Base-by-base conservation (phyloP, 768 basidiomycete genomes). In the Wakefieldia striispora region DNA sequence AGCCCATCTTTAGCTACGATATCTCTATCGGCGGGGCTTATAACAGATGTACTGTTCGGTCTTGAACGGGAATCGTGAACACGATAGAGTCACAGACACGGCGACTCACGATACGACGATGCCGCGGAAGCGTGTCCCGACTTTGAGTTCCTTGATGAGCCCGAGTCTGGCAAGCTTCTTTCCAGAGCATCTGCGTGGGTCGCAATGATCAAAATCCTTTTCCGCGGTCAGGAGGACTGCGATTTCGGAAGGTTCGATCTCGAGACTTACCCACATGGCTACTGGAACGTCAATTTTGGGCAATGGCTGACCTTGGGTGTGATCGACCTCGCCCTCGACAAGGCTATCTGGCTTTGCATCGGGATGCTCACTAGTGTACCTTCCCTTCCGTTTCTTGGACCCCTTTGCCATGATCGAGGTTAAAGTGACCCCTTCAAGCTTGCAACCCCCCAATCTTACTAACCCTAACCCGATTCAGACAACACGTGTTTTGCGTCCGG, bases 141-240 rank as follows among this genome's bases (percentile, higher is more conserved):
- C 79, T 49, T 82, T 76, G 48, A 99, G 81, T 47, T 91, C 84
- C 51, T 79, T 83, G 64, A 97, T 88, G 20, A 99, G 71, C 2
- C 91, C 89, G 16, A 92, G 77, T 9, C 97, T 75, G 3, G 91
- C 76, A 6, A 99, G 81, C 64, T 91, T 95, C 75, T 97, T 97
- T 4, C 97, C 97, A 4, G 82, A 84, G 58, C 86, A 89, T 46
- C 82, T 73, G 40, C 85, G 84, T 0, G 95, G 95, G 66, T 99
- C 95, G 64, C 97, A 99, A 65, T 99, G 97, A 65, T 90, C 87
- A 70, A 99, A 97, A 65, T 99, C 95, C 94, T 95, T 37, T 13
- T 6, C 7, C 6, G 23, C 9, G 26, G 17, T 52, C 19, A 44
- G 31, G 12, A 21, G 23, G 3, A 14, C 17, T 12, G 11, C 29